Base-by-base conservation (phyloP, 2,329 filamentous ascomycete species). In the Macrophomina tecta region DNA sequence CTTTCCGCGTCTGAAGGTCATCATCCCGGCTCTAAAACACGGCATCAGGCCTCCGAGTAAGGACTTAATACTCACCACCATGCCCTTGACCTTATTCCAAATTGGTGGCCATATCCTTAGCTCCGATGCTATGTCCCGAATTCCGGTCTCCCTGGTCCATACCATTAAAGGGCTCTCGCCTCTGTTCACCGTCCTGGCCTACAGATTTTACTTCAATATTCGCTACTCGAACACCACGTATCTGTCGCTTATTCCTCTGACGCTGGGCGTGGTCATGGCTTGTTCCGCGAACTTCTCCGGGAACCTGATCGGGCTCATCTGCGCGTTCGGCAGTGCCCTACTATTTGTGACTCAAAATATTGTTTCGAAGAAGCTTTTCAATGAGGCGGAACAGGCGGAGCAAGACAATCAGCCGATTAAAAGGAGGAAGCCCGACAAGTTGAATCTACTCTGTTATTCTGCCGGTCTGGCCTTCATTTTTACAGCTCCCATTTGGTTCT, bases 271-370 rank as follows among this genome's bases (percentile, higher is more conserved):
- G 66, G 93, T 97, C 86, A 86, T 99, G 71, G 95, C 95, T 9
- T 99, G 95, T 79, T 97, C 94, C 1, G 92, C 94, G 12, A 93
- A 93, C 74, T 94, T 97, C 72, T 90, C 89, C 28, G 94, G 92
- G 36, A 94, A 99, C 75, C 86, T 97, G 69, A 86, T 95, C 62
- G 95, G 95, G n/a, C 91, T 99, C 18, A 74, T 94, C 11, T 94
- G 94, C 74, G 94, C 95, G 3, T 90, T 99, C 45, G 83, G 92
- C 40, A 94, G 93, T n/a, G 93, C 95, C 7, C 83, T 98, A 66
- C 91, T 98, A 70, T 99, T 99, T 75, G 95, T 99, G 42, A 95
- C 93, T 0, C 95, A 99, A 76, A 99, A 99, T 76, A 99, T 99
- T 67, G 97, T 97, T 71, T 98, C 94, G 23, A 99, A 99, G 80